These are phyloP conservation scores for Pseudoperonospora humuli DNA, from an alignment of 352 stramenopile genomes.

Conservation along the genomic window DNA sequence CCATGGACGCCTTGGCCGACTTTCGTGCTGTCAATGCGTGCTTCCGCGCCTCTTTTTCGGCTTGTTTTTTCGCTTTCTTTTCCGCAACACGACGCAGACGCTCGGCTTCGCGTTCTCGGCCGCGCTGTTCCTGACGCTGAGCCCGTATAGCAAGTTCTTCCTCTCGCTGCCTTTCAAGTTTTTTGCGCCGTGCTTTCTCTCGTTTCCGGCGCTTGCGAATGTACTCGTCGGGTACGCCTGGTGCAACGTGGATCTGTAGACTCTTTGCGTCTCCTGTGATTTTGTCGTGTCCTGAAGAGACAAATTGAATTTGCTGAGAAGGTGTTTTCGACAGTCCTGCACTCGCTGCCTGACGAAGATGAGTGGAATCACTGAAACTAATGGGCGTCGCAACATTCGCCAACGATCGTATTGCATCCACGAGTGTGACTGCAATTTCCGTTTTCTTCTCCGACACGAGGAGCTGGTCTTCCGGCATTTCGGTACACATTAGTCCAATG, in stretches of 20 bases:
- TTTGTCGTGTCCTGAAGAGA: constrained; percentile 28
- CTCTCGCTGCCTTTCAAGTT: constrained; percentile 59
- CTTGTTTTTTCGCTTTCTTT: constrained; percentile 84
- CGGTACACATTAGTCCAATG: constrained; percentile 76
- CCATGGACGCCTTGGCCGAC: constrained; percentile 41
- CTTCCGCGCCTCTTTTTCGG: constrained; percentile 59
- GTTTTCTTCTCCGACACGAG: constrained; percentile 82
- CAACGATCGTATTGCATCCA: constrained; percentile 58
- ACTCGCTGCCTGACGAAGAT: constrained; percentile 41
- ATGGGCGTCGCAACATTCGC: constrained; percentile 53
- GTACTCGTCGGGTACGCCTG: constrained; percentile 75
- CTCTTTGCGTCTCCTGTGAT: constrained; percentile 39
- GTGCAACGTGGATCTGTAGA: constrained; percentile 48
- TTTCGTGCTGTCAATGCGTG: constrained; percentile 31
- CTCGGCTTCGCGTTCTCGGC: constrained; percentile 61
- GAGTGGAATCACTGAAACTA: constrained; percentile 58
- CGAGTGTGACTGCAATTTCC: constrained; percentile 78
- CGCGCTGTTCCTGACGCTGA: constrained; percentile 54
- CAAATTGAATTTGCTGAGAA: constrained; percentile 58
- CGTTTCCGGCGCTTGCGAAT: constrained; percentile 81
- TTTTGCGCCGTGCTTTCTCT: constrained; percentile 71
- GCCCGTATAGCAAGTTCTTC: constrained; percentile 66
- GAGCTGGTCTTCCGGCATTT: constrained; percentile 76
- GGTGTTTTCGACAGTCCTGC: constrained; percentile 47
- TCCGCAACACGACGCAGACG: constrained; percentile 70